phyloP scores from a whole-genome alignment of 176 grass and related monocot genomes.

The Aegilops tauschii region DNA sequence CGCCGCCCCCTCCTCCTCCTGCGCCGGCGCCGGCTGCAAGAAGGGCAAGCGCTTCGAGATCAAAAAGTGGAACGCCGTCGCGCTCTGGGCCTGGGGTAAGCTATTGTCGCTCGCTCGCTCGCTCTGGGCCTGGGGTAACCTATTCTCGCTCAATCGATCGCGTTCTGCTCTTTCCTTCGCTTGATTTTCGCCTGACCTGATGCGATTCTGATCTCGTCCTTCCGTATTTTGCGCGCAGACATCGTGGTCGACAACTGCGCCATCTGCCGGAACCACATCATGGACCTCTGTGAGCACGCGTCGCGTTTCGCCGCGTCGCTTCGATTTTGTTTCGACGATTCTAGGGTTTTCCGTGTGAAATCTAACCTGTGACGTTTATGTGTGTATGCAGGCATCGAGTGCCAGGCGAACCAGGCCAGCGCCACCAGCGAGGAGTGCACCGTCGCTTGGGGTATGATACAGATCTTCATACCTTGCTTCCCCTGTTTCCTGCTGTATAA shows the following conservation, averaged over 20 bases:
- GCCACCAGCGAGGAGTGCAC: conserved; percentile 98
- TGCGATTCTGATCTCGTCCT: conserved; percentile 13
- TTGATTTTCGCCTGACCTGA: neutral
- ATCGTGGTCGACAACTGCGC: conserved; percentile 99
- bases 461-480: neutral
- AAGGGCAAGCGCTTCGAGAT: conserved; percentile 92
- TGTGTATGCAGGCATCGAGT: conserved; percentile 80
- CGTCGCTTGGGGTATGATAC: conserved; percentile 86
- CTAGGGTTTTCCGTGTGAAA: conserved; percentile 28
- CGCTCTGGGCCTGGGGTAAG: conserved; percentile 99
- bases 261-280: conserved; percentile 99
- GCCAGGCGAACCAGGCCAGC: conserved; percentile 98
- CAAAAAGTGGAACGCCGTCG: conserved; percentile 99
- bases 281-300: conserved; percentile 90
- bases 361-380: neutral
- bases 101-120: neutral
- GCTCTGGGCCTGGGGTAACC: conserved; percentile 83
- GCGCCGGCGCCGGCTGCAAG: conserved; percentile 27
- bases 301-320: neutral
- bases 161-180: neutral
- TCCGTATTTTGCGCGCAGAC: conserved; percentile 40
- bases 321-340: conserved; percentile 1
- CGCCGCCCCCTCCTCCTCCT: conserved; percentile 25
- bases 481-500: neutral
- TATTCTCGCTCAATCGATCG: neutral